Evolutionary conservation across 1,284 basidiomycete genomes (phyloP).

Genomic region (Marasmius fiardii): DNA sequence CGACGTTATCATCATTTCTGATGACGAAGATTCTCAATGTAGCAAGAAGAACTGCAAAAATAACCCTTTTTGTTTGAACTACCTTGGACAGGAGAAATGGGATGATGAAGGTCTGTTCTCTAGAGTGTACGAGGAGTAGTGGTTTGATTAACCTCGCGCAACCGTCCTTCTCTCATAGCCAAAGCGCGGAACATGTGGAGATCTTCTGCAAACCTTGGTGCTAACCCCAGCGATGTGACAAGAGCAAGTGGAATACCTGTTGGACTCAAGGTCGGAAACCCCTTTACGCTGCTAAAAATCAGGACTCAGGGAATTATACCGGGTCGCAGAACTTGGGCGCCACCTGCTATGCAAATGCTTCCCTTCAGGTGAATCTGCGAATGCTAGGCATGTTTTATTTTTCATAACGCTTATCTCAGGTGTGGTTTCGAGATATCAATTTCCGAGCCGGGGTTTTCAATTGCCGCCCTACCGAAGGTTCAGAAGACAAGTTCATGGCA

Average conservation of each 20-base stretch:
- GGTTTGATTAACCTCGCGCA: background rate
- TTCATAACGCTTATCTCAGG: slow-evolving; percentile 29
- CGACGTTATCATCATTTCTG: slow-evolving; percentile 67
- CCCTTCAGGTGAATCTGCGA: slow-evolving; percentile 69
- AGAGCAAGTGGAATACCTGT: slow-evolving; percentile 63
- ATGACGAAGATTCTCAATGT: slow-evolving; percentile 59
- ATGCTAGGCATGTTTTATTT: background rate
- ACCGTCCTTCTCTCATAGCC: background rate
- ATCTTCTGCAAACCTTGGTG: slow-evolving; percentile 47
- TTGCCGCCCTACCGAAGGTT: slow-evolving; percentile 49
- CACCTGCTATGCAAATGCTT: slow-evolving; percentile 92
- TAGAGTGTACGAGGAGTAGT: background rate
- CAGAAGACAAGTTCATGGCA: slow-evolving; percentile 54
- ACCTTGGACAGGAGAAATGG: slow-evolving; percentile 80
- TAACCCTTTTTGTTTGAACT: slow-evolving; percentile 83
- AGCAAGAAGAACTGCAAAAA: slow-evolving; percentile 60
- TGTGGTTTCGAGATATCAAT: slow-evolving; percentile 68
- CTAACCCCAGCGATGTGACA: slow-evolving; percentile 47
- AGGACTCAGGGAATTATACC: slow-evolving; percentile 5
- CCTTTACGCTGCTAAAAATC: background rate
- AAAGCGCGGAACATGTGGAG: slow-evolving; percentile 49
- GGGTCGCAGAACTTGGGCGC: slow-evolving; percentile 79
- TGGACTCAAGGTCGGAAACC: slow-evolving; percentile 65
- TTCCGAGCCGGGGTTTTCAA: slow-evolving; percentile 66
- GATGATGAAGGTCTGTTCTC: slow-evolving; percentile 52